Evolutionary conservation across 192 early-diverging fungal species (phyloP).

Genomic region (Backusella morwellensis): DNA sequence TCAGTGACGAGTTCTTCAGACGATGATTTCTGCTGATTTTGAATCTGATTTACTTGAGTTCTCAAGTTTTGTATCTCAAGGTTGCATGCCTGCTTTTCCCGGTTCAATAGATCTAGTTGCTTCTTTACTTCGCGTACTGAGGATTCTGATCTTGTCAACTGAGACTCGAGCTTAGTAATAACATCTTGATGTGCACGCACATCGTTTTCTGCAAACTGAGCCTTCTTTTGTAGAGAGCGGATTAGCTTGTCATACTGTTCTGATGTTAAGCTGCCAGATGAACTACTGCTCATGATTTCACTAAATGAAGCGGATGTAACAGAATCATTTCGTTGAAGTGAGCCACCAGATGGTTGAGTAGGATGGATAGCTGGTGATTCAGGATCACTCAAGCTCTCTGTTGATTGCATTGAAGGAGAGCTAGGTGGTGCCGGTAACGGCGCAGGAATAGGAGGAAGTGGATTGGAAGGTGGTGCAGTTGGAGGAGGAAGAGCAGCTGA

Average conservation of each 20-base stretch:
- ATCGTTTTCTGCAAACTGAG: slow-evolving; percentile 32
- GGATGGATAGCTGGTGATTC: slow-evolving; percentile 7
- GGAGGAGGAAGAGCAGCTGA: slow-evolving; percentile 20
- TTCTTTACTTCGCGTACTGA: slow-evolving; percentile 36
- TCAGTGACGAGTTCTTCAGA: slow-evolving; percentile 31
- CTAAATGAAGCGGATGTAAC: slow-evolving; percentile 4
- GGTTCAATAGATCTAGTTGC: slow-evolving; percentile 32
- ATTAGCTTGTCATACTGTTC: slow-evolving; percentile 31
- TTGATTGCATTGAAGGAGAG: not conserved
- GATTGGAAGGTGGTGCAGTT: slow-evolving; percentile 27
- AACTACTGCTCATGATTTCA: slow-evolving; percentile 9
- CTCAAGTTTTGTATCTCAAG: slow-evolving; percentile 40
- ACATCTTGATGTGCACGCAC: slow-evolving; percentile 39
- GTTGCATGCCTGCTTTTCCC: slow-evolving; percentile 34
- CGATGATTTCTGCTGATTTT: slow-evolving; percentile 24
- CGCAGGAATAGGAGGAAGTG: slow-evolving; percentile 31
- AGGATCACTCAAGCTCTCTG: not conserved
- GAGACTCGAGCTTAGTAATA: slow-evolving; percentile 42
- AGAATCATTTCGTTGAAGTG: slow-evolving; percentile 22
- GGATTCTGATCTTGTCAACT: slow-evolving; percentile 44
- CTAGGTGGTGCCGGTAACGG: slow-evolving; percentile 17
- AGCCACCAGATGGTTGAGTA: no score
- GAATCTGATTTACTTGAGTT: slow-evolving; percentile 35
- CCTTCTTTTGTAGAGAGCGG: slow-evolving; percentile 27
- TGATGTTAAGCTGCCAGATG: not conserved